These are phyloP conservation scores for Hibiscus trionum DNA, from an alignment of 345 rosid genomes.

Conservation along the genomic window DNA sequence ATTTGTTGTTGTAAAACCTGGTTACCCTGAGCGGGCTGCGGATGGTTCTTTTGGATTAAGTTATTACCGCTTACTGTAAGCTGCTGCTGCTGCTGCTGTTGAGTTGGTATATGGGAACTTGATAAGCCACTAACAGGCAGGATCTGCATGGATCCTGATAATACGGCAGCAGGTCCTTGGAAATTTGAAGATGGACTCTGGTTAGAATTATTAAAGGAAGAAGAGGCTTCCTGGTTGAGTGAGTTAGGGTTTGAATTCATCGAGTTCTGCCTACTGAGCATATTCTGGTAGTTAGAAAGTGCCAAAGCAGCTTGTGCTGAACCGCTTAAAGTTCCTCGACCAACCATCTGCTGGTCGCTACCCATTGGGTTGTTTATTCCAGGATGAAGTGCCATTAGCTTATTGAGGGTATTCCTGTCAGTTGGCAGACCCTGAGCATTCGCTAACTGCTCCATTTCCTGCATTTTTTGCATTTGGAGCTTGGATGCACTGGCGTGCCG, in stretches of 20 bases:
- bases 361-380: slow-evolving; percentile 48
- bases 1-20: slow-evolving; percentile 66
- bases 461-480: slow-evolving; percentile 72
- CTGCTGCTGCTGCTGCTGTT: slow-evolving; percentile 38
- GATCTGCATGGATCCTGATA: slow-evolving; percentile 58
- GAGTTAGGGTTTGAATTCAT: slow-evolving; percentile 56
- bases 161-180: slow-evolving; percentile 46
- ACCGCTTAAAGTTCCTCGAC: slow-evolving; percentile 59
- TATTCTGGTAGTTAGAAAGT: slow-evolving; percentile 62
- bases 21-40: slow-evolving; percentile 46
- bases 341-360: slow-evolving; percentile 40
- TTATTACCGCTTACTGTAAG: slow-evolving; percentile 36
- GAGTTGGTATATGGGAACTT: slow-evolving; percentile 37
- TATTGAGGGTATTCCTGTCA: slow-evolving; percentile 73
- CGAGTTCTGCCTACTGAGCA: slow-evolving; percentile 76
- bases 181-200: slow-evolving; percentile 60
- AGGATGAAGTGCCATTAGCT: slow-evolving; percentile 65
- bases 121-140: slow-evolving; percentile 41
- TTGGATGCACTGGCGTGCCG: slow-evolving; percentile 46
- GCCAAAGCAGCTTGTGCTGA: slow-evolving; percentile 84
- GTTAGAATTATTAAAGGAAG: slow-evolving; percentile 41
- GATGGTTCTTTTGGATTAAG: slow-evolving; percentile 43
- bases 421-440: slow-evolving; percentile 69
- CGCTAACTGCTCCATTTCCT: slow-evolving; percentile 84
- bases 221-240: slow-evolving; percentile 52